Evolutionary conservation across 2,329 filamentous ascomycete species (phyloP).

Genomic region (Fonsecaea multimorphosa): DNA sequence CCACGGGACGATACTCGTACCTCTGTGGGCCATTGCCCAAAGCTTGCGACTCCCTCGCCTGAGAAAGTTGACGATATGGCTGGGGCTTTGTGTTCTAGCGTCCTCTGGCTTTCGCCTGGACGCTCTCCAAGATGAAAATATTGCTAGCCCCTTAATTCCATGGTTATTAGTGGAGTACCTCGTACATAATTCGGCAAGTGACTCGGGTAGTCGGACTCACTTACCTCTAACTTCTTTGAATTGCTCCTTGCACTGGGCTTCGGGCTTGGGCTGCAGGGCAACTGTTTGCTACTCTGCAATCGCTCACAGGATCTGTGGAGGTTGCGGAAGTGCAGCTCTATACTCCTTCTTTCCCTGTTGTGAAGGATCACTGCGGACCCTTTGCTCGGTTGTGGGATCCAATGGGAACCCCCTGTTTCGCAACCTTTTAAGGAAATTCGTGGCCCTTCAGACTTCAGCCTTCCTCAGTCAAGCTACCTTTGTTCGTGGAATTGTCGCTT

Average conservation of each 20-base stretch:
- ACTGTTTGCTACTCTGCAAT: background rate
- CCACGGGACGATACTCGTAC: background rate
- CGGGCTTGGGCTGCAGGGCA: background rate
- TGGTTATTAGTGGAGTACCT: background rate
- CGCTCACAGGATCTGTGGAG: background rate
- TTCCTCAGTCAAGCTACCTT: background rate
- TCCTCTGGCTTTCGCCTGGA: background rate
- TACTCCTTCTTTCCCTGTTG: background rate
- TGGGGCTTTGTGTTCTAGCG: background rate
- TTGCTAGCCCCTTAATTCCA: background rate
- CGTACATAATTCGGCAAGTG: background rate
- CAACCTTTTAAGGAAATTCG: background rate
- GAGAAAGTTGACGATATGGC: background rate
- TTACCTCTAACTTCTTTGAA: background rate
- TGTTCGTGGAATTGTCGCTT: background rate
- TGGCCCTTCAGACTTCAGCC: background rate
- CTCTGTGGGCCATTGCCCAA: background rate
- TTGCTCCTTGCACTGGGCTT: background rate
- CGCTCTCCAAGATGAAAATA: background rate
- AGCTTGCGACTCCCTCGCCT: background rate
- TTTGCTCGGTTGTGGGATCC: background rate
- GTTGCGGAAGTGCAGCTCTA: background rate
- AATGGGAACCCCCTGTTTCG: background rate
- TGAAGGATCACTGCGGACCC: background rate
- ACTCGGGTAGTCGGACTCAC: background rate